These are phyloP conservation scores for Mycosarcoma mackinlayi DNA, from an alignment of 1,284 basidiomycete species.

Conservation along the genomic window DNA sequence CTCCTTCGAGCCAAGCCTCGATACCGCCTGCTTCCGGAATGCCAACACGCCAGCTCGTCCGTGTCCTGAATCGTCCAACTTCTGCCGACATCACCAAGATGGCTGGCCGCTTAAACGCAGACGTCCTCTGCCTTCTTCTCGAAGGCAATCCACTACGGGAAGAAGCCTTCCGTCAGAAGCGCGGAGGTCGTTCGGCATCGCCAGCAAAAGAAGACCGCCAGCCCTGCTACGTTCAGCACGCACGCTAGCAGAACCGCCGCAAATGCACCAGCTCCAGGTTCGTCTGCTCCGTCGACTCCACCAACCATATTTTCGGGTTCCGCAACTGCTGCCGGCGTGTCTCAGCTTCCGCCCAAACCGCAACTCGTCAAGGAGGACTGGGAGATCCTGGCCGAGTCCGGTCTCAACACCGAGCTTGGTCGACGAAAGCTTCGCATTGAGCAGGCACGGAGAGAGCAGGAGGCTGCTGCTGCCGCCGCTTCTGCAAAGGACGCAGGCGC, in stretches of 20 bases:
- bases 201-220: constrained; percentile 29
- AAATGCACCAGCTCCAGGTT: background rate
- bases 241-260: background rate
- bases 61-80: constrained; percentile 36
- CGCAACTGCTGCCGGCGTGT: constrained; percentile 7
- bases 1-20: background rate
- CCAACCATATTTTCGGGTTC: background rate
- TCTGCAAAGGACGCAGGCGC: constrained; percentile 13
- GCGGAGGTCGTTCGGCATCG: constrained; percentile 46
- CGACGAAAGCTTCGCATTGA: constrained; percentile 49
- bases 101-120: constrained; percentile 18
- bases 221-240: background rate
- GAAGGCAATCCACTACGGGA: constrained; percentile 57
- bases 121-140: constrained; percentile 46
- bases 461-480: constrained; percentile 32
- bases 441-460: constrained; percentile 35
- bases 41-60: constrained; percentile 48
- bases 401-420: constrained; percentile 55
- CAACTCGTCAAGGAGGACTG: constrained; percentile 50
- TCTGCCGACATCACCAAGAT: constrained; percentile 28
- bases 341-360: constrained; percentile 40
- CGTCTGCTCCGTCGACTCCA: background rate
- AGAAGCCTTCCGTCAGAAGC: constrained; percentile 53
- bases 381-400: constrained; percentile 54
- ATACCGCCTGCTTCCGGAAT: constrained; percentile 19